phyloP scores from a whole-genome alignment of 1,284 basidiomycete genomes.

The Wolfiporia cocos region DNA sequence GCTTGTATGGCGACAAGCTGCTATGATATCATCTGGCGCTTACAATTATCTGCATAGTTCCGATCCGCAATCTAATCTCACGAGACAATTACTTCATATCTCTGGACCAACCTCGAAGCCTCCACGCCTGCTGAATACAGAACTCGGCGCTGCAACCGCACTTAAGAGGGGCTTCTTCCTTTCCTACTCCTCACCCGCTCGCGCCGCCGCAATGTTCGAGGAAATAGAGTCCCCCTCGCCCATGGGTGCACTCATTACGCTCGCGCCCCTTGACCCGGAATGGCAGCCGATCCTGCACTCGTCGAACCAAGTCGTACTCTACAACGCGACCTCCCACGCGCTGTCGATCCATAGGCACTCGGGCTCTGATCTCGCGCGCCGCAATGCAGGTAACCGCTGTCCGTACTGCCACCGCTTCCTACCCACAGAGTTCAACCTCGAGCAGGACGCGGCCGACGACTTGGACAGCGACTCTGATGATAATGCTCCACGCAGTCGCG shows the following conservation, averaged over 20 bases:
- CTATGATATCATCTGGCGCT: too few relatives aligned
- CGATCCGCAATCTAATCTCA: too few relatives aligned
- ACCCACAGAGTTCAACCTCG: slow-evolving; percentile 20
- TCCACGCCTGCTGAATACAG: too few relatives aligned
- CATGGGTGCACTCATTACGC: slow-evolving; percentile 15
- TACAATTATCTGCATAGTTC: too few relatives aligned
- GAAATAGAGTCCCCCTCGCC: slow-evolving; percentile 16
- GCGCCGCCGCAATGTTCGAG: slow-evolving; percentile 13
- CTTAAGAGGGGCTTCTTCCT: too few relatives aligned
- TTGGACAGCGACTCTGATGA: slow-evolving; percentile 18
- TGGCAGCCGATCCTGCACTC: slow-evolving; percentile 74
- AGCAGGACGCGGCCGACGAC: slow-evolving; percentile 22
- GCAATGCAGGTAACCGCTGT: slow-evolving; percentile 32
- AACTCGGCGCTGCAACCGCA: too few relatives aligned
- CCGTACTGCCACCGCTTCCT: slow-evolving; percentile 68
- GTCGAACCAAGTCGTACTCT: slow-evolving; percentile 83
- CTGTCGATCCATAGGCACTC: slow-evolving; percentile 55
- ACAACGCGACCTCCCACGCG: slow-evolving; percentile 83
- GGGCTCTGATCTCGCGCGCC: neutral
- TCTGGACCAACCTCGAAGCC: too few relatives aligned
- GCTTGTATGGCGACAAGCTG: too few relatives aligned
- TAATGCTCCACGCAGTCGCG: slow-evolving; percentile 34
- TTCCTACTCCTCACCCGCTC: too few relatives aligned
- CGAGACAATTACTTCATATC: too few relatives aligned
- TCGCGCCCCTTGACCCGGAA: slow-evolving; percentile 23